phyloP scores from a whole-genome alignment of 2,329 filamentous ascomycete species.

The Diaporthe citri region DNA sequence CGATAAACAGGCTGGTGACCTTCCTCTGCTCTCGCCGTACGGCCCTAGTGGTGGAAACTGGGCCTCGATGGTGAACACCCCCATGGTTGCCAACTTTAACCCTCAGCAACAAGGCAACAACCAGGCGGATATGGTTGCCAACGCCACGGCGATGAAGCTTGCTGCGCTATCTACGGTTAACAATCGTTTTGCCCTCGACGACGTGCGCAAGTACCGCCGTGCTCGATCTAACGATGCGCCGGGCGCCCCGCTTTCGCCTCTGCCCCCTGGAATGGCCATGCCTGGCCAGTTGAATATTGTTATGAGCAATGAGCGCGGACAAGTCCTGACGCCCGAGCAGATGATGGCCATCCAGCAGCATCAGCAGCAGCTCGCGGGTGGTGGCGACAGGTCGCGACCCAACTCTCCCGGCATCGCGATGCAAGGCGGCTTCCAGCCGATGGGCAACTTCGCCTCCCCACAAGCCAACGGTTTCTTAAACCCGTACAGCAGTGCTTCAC shows the following conservation, averaged over 20 bases:
- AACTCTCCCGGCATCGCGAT: slow-evolving; percentile 85
- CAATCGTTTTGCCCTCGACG: slow-evolving; percentile 96
- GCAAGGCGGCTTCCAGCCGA: slow-evolving; percentile 62
- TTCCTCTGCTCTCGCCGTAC: slow-evolving; percentile 89
- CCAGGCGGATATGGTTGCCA: slow-evolving; percentile 98
- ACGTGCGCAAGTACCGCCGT: slow-evolving; percentile 95
- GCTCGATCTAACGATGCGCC: slow-evolving; percentile 88
- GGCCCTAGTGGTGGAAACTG: slow-evolving; percentile 88
- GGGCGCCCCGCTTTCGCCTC: slow-evolving; percentile 72
- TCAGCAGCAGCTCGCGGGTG: slow-evolving; percentile 61
- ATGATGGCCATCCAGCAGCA: slow-evolving; percentile 81
- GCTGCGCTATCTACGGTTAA: slow-evolving; percentile 97
- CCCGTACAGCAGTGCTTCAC: slow-evolving; percentile 82
- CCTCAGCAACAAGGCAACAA: slow-evolving; percentile 71
- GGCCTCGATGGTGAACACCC: slow-evolving; percentile 98
- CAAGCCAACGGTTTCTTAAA: slow-evolving; percentile 95
- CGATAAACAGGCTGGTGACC: slow-evolving; percentile 76
- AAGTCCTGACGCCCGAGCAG: slow-evolving; percentile 87
- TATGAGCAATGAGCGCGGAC: slow-evolving; percentile 95
- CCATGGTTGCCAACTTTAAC: slow-evolving; percentile 90
- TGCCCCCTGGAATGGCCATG: slow-evolving; percentile 67
- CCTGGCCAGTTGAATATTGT: slow-evolving; percentile 77
- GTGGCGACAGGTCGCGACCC: slow-evolving; percentile 83
- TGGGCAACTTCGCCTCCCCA: slow-evolving; percentile 85
- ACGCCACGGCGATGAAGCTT: slow-evolving; percentile 98